A percentile compares a stretch with the other conserved stretches of the same genome.
Conservation (phyloP, 441 rosid species). For the Pelargonium fulgidum region DNA sequence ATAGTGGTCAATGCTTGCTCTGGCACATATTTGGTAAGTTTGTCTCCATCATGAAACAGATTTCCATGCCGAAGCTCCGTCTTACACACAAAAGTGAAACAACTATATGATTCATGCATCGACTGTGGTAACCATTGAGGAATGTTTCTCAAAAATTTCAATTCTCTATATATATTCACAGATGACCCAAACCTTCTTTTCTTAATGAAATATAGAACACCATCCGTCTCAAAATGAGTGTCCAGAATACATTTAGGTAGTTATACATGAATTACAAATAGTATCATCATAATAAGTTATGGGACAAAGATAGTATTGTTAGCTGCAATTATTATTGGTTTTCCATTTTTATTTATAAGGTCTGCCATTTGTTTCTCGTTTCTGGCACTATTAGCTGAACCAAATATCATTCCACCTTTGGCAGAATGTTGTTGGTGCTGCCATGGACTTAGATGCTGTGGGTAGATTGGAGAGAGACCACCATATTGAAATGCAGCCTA, state of each 20-base stretch:
- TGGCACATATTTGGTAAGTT: conserved; percentile 58
- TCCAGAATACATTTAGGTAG: no score
- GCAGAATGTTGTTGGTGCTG: conserved; percentile 50
- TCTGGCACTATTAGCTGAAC: conserved; percentile 14
- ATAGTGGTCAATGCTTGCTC: conserved; percentile 48
- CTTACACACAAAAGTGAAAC: neutral
- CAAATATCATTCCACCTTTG: conserved; percentile 13
- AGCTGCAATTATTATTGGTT: neutral
- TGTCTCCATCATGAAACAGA: neutral
- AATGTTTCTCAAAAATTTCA: no score
- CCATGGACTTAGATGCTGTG: conserved; percentile 38
- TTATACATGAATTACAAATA: no score
- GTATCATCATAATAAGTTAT: no score
- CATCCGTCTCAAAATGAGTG: no score
- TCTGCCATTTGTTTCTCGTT: neutral
- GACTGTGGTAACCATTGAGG: neutral
- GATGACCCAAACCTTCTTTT: no score
- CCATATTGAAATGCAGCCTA: conserved; percentile 31
- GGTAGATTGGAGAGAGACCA: conserved; percentile 42
- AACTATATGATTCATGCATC: neutral
- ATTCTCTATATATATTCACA: no score
- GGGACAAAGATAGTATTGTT: no score
- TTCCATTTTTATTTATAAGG: neutral
- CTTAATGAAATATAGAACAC: no score
- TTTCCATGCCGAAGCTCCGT: conserved; percentile 13